Evolutionary conservation across 805 yeast species (phyloP), one percentile per base, ranked within the genome.

Genomic region (Limtongia smithiae): DNA sequence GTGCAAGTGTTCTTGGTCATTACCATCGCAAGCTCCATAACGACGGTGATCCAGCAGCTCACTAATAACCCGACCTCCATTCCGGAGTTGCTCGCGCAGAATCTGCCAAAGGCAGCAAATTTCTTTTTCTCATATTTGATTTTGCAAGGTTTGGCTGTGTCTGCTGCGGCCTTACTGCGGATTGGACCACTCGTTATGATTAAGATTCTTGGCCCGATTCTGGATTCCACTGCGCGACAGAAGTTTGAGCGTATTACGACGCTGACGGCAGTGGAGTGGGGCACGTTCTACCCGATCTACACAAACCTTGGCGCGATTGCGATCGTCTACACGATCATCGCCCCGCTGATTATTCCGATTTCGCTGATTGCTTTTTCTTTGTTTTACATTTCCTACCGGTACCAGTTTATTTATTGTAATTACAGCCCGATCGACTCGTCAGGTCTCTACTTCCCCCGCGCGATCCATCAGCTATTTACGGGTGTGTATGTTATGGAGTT

Each of bases 1-100:
- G 79, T 89, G 44, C 96, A 90, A 59, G 77, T 88, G 36, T 89
- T 90, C 58, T 66, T 90, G 38, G 91, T 89, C 22, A 88, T 89
- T 1, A 84, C 95, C 0, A 76, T 89, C 32, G 86, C 94, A 59
- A 87, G 96, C 18, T 79, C 96, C 41, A 84, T 85, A 34, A 81
- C 96, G 17, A 68, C 84, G 3, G 81, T 94, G 4, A 78, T 88
- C 2, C 86, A 85, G 9, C 73, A 83, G 8, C 72, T 79, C 17
- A 82, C 90, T 56, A 75, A 85, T 20, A 58, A 73, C 3, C 96
- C 97, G 21, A 52, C 72, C 1, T 61, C 71, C 20, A 95, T 94
- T n/a, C 78, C 89, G 82, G 67, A 74, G 7, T 69, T 90, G 52
- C 73, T 91, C 61, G 84, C 94, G 6, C 67, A 72, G 37, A 83